phyloP scores from a whole-genome alignment of 2,329 filamentous ascomycete species.

The Trematosphaeria pertusa region DNA sequence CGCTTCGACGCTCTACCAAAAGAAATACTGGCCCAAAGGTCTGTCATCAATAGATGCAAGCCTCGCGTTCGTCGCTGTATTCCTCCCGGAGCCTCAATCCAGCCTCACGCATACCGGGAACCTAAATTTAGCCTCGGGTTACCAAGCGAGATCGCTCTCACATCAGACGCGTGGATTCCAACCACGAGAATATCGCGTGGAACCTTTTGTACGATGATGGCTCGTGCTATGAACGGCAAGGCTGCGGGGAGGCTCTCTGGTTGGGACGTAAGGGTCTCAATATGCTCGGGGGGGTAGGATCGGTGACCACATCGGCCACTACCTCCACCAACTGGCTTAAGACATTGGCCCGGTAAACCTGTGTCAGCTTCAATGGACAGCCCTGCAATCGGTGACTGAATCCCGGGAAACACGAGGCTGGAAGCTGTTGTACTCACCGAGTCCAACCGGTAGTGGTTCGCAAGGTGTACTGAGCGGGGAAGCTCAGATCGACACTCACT shows the following conservation, averaged over 20 bases:
- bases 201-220: too few relatives aligned
- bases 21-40: neutral
- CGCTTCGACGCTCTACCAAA: neutral
- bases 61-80: too few relatives aligned
- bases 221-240: neutral
- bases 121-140: conserved; percentile 1
- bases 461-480: neutral
- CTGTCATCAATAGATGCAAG: neutral
- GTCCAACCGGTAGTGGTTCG: neutral
- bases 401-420: neutral
- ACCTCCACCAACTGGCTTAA: conserved; percentile 2
- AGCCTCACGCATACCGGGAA: neutral
- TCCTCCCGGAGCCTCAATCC: neutral
- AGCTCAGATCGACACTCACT: neutral
- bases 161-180: neutral
- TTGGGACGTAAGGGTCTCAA: conserved; percentile 1
- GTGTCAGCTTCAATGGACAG: conserved; percentile 6
- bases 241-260: neutral
- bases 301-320: conserved; percentile 4
- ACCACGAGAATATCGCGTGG: too few relatives aligned
- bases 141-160: neutral
- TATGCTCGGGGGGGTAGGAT: conserved; percentile 3
- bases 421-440: neutral
- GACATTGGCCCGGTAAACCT: too few relatives aligned
- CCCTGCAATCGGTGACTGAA: conserved; percentile 1